Conservation (phyloP, 1,284 basidiomycete genomes). For the Ustilago esculenta region DNA sequence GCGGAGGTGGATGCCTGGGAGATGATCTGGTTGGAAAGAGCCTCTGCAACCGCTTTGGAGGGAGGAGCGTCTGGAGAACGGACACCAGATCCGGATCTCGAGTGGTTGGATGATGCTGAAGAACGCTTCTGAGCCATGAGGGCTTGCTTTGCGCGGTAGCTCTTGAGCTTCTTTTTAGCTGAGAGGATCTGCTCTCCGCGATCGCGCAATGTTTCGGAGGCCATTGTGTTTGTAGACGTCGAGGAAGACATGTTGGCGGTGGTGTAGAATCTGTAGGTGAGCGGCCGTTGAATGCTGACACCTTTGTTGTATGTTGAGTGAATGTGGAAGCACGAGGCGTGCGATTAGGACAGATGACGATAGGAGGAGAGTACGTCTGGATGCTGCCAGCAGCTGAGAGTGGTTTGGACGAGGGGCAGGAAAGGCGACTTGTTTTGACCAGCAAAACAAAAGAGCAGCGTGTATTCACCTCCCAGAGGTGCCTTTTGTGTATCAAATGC, state of each 20-base stretch:
- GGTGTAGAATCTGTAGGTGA: too few relatives aligned
- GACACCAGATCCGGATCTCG: conserved; percentile 19
- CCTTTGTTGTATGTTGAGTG: too few relatives aligned
- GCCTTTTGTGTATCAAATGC: conserved; percentile 1
- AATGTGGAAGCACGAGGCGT: background rate
- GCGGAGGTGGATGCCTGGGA: conserved; percentile 33
- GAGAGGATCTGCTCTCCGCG: conserved; percentile 56
- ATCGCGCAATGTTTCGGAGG: conserved; percentile 19
- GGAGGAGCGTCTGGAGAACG: conserved; percentile 15
- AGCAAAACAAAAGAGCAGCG: conserved; percentile 8
- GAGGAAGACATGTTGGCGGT: conserved; percentile 7
- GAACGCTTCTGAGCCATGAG: conserved; percentile 48
- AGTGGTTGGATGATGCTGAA: conserved; percentile 27
- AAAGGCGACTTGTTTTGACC: conserved; percentile 19
- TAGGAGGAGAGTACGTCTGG: background rate
- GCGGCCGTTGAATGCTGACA: too few relatives aligned
- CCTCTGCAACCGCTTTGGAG: conserved; percentile 13
- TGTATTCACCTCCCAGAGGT: conserved; percentile 22
- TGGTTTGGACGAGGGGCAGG: background rate
- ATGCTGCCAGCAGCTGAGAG: conserved; percentile 26
- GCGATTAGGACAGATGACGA: background rate
- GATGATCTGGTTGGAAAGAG: conserved; percentile 31
- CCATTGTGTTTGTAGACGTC: conserved; percentile 2
- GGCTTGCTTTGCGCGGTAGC: conserved; percentile 60
- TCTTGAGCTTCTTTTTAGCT: conserved; percentile 63